Percentiles rank a stretch among this genome's conserved stretches.
Evolutionary conservation across 83 land plant genomes (phyloP).

Genomic region (Larix sibirica): DNA sequence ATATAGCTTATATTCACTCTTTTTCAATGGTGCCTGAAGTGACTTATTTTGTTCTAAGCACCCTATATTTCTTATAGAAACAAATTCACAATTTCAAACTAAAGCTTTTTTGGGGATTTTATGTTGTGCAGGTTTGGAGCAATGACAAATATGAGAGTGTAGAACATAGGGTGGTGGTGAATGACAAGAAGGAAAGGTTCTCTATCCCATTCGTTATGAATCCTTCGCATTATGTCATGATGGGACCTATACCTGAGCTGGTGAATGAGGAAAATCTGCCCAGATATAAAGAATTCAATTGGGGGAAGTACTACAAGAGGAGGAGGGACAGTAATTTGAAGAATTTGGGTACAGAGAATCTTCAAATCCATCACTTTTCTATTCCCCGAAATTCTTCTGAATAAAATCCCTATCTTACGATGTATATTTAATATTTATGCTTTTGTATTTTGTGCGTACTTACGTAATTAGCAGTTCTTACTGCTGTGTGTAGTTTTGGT

Average conservation of each 20-base stretch:
- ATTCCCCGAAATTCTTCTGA: neutral
- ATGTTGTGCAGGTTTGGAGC: conserved; percentile 70
- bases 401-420: neutral
- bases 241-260: conserved; percentile 73
- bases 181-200: conserved; percentile 67
- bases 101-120: too few relatives aligned
- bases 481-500: neutral
- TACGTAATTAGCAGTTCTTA: neutral
- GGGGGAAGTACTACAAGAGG: conserved; percentile 70
- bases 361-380: conserved; percentile 59
- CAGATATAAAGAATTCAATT: conserved; percentile 59
- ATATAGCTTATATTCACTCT: too few relatives aligned
- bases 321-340: conserved; percentile 69
- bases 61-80: too few relatives aligned
- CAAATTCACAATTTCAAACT: too few relatives aligned
- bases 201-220: conserved; percentile 82
- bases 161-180: conserved; percentile 92
- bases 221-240: conserved; percentile 46
- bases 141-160: conserved; percentile 84
- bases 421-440: neutral
- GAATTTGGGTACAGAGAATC: conserved; percentile 67
- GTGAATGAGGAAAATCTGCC: conserved; percentile 42
- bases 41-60: too few relatives aligned
- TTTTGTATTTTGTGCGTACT: neutral
- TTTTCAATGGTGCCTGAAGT: too few relatives aligned